Conservation (phyloP, 306 rosid species). For the Gastrolobium villosum region DNA sequence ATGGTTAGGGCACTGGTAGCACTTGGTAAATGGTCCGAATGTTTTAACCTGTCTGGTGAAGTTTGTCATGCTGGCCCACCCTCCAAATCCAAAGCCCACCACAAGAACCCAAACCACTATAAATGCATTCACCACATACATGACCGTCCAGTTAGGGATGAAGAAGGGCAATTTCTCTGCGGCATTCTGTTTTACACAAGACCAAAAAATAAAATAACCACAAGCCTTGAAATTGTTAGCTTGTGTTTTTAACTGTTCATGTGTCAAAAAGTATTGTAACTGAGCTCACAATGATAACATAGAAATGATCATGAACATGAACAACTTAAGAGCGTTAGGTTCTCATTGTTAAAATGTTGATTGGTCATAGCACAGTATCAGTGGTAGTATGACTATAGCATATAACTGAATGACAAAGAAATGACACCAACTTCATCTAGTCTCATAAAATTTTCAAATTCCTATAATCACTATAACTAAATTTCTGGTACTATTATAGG, state of each 20-base stretch:
- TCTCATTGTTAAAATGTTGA: slow-evolving; percentile 42
- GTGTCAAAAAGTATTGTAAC: neutral
- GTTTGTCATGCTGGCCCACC: slow-evolving; percentile 93
- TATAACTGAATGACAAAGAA: slow-evolving; percentile 58
- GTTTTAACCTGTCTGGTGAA: slow-evolving; percentile 86
- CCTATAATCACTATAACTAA: slow-evolving; percentile 31
- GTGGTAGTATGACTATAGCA: slow-evolving; percentile 42
- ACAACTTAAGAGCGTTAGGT: neutral
- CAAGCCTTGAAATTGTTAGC: neutral
- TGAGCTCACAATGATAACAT: neutral
- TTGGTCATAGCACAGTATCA: neutral
- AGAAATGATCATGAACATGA: neutral
- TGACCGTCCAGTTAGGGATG: slow-evolving; percentile 73
- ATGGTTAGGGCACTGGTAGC: slow-evolving; percentile 77
- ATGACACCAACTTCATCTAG: slow-evolving; percentile 54
- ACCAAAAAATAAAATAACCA: neutral
- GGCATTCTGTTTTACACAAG: slow-evolving; percentile 61
- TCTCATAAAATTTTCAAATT: slow-evolving; percentile 45
- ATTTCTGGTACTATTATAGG: neutral
- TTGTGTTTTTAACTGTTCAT: neutral
- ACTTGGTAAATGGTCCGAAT: slow-evolving; percentile 83
- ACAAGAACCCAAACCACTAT: slow-evolving; percentile 82
- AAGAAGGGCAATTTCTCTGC: slow-evolving; percentile 80
- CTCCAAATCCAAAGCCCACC: slow-evolving; percentile 87
- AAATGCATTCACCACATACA: slow-evolving; percentile 71